phyloP scores from a whole-genome alignment of 495 filamentous ascomycete species.

The Friedmanniomyces simplex region DNA sequence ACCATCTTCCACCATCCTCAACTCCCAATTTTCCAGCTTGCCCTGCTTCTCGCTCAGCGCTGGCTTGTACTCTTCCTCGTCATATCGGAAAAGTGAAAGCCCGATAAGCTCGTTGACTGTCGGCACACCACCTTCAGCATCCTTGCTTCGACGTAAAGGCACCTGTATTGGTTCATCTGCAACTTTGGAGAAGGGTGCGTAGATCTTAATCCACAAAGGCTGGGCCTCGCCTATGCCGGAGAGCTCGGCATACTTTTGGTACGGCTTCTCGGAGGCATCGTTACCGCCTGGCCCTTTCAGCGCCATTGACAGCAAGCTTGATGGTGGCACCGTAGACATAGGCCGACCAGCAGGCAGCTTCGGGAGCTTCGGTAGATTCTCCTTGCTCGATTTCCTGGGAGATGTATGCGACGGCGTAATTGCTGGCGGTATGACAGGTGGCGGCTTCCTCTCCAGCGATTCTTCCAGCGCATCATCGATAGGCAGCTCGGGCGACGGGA shows the following conservation, averaged over 20 bases:
- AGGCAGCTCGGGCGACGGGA: constrained; percentile 45
- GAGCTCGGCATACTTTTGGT: constrained; percentile 68
- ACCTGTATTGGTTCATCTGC: constrained; percentile 65
- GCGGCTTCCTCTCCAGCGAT: constrained; percentile 28
- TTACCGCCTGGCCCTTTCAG: constrained; percentile 42
- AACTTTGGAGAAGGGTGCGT: constrained; percentile 67
- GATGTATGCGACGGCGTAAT: constrained; percentile 32
- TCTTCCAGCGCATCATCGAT: constrained; percentile 24
- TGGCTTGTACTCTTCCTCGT: constrained; percentile 69
- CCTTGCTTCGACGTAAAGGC: constrained; percentile 63
- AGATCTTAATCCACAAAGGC: constrained; percentile 76
- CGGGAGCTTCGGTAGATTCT: constrained; percentile 51
- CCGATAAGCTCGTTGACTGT: constrained; percentile 88
- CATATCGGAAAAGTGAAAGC: constrained; percentile 74
- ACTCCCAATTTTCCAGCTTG: constrained; percentile 83
- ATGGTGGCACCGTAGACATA: constrained; percentile 70
- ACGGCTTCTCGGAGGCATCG: constrained; percentile 66
- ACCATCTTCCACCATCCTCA: constrained; percentile 91
- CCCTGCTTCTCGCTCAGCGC: constrained; percentile 53
- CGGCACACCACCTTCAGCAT: constrained; percentile 56
- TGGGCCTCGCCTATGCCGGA: constrained; percentile 77
- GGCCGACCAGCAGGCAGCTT: constrained; percentile 88
- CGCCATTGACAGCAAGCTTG: constrained; percentile 58
- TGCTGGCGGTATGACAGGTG: constrained; percentile 23
- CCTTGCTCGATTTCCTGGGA: constrained; percentile 47